Conservation (phyloP, 306 rosid genomes). For the Alnus rubra region DNA sequence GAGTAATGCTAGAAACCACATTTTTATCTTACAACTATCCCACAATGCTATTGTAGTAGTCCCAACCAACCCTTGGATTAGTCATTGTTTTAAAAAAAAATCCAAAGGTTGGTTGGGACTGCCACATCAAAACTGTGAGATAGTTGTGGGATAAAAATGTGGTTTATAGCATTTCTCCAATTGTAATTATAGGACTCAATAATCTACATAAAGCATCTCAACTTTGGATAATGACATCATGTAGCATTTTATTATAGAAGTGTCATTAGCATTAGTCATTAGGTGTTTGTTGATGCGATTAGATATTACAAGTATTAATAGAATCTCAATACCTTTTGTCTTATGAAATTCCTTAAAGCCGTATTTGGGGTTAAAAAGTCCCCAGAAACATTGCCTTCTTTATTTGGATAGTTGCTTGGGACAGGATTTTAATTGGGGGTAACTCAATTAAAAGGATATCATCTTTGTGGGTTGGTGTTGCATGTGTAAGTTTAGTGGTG, state of each 20-base stretch:
- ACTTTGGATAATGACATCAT: neutral
- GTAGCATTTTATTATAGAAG: too few relatives aligned
- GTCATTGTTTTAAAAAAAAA: too few relatives aligned
- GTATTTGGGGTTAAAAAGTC: neutral
- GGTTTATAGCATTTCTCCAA: neutral
- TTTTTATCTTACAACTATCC: too few relatives aligned
- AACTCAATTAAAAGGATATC: neutral
- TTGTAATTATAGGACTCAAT: neutral
- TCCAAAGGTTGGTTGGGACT: too few relatives aligned
- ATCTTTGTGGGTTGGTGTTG: neutral
- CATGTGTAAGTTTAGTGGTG: neutral
- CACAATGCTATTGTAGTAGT: too few relatives aligned
- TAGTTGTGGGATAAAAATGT: too few relatives aligned
- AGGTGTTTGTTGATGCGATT: constrained; percentile 9
- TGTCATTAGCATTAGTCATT: constrained; percentile 9
- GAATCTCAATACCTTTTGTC: neutral
- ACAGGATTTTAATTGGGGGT: neutral
- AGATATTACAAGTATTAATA: neutral
- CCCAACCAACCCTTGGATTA: too few relatives aligned
- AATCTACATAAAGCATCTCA: neutral
- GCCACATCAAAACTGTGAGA: too few relatives aligned
- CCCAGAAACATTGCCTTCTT: neutral
- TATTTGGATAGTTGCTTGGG: neutral
- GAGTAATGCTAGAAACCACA: too few relatives aligned
- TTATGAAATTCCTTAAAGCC: neutral